Evolutionary conservation across 768 basidiomycete genomes (phyloP), one percentile per base, ranked within the genome.

Genomic region (Pisolithus tinctorius): DNA sequence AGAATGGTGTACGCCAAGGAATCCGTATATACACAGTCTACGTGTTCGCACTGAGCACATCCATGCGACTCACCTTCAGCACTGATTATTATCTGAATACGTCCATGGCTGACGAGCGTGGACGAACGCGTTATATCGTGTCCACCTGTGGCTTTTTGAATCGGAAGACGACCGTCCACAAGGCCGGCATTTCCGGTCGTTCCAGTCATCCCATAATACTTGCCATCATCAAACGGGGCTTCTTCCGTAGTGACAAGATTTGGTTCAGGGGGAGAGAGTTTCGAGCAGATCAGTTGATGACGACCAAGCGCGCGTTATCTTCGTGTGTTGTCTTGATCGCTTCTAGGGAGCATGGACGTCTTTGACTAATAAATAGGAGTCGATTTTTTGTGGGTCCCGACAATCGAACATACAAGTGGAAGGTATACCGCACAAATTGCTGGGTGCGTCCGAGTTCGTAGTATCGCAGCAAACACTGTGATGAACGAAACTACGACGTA

Each of bases 361-460:
- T 31, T 20, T 37, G 4, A 36, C 17, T 25, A 23, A 10, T 4
- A 9, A 5, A 40, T 25, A 66, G 63, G 41, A 47, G 56, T 38
- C 58, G 61, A 29, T 44, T 53, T 4, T 52, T 52, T 42, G 29
- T 31, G n/a, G 51, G 51, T 7, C 51, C 45, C 6, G 51, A 52
- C 25, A 45, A 40, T 41, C 51, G 30, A 4, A 36, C 31, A 3
- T 52, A 52, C 46, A 26, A 37, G 14, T 47, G 51, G 51, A 45
- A 52, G 16, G 20, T 52, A 25, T 13, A 16, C 23, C 37, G 36
- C 23, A 7, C 37, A 23, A 39, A 16, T 6, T 23, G 23, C 13
- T 27, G 34, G 37, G 37, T 39, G 23, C 47, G 25, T 27, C 13
- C 13, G 31, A 43, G n/a, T 16, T 36, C 4, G 9, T 55, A 1